phyloP scores from a whole-genome alignment of 2,329 filamentous ascomycete species.

The Xylariales sp. region DNA sequence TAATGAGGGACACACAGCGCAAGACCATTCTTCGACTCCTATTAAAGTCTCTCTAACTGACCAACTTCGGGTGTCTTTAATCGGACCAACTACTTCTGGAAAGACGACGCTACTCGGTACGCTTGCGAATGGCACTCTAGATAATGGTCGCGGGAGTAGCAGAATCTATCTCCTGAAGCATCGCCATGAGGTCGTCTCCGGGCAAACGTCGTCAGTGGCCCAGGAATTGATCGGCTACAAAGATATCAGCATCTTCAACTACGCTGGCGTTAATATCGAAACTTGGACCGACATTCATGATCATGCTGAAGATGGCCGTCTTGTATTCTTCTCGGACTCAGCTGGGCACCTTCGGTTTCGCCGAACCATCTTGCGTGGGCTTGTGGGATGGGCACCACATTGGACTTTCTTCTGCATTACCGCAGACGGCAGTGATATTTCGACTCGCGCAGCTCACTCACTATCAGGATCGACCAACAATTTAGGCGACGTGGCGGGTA shows the following conservation, averaged over 20 bases:
- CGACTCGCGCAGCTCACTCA: constrained; percentile 35
- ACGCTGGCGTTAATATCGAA: constrained; percentile 77
- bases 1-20: constrained; percentile 6
- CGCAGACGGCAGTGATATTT: constrained; percentile 62
- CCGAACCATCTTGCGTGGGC: constrained; percentile 78
- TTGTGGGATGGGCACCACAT: constrained; percentile 95
- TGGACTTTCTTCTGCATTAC: constrained; percentile 88
- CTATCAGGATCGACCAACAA: constrained; percentile 44
- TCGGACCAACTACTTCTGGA: constrained; percentile 83
- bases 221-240: constrained; percentile 90
- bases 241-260: constrained; percentile 64
- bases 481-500: constrained; percentile 44
- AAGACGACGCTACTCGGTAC: constrained; percentile 91
- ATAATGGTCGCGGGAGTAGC: constrained; percentile 89
- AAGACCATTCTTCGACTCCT: not conserved
- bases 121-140: constrained; percentile 78
- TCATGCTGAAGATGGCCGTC: constrained; percentile 63
- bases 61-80: constrained; percentile 81
- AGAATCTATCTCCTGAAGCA: constrained; percentile 86
- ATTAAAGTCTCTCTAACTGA: constrained; percentile 50
- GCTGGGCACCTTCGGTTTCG: constrained; percentile 87
- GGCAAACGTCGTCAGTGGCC: constrained; percentile 88
- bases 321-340: constrained; percentile 88
- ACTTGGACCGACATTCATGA: constrained; percentile 95
- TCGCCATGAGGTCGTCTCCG: constrained; percentile 86